Base-by-base conservation (phyloP, 306 rosid species). In the Corylus heterophylla region DNA sequence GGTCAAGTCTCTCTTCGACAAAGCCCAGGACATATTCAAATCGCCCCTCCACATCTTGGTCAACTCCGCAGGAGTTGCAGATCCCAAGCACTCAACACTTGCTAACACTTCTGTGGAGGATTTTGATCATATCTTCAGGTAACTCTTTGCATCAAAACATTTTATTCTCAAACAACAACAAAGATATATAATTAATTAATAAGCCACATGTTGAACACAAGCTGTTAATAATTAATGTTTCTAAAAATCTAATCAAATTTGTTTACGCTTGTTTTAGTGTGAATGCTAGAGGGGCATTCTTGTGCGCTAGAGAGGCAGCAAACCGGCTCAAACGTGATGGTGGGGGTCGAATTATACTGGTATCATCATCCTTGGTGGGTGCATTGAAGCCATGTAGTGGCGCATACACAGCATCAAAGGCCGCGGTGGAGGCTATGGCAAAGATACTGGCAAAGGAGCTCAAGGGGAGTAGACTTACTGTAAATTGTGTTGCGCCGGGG, bases 401-500 rank as follows among this genome's bases (percentile, higher is more conserved):
- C 0, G 81, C 85, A 0, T 88, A 88, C 69, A 8, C 82, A 8
- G 93, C 90, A 5, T 87, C 94, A 20, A 90, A 90, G 80, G 90
- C 94, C 5, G 90, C 91, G 1, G 91, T 90, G 50, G 94, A 90
- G 88, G 70, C 90, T 1, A 86, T 90, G 90, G 22, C 61, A 6
- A 88, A 81, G 81, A 81, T 80, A 3, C n/a, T 85, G 22, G 94
- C 94, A 2, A 90, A 90, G 85, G 94, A 90, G 75, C 79, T 90
- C 2, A 88, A 74, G 68, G 94, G 92, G 13, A 86, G 80, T 7
- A 64, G 79, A 12, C 83, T 88, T 2, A 86, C 94, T 6, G 91
- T 85, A 3, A 90, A 90, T 14, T 90, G 91, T 58, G 86, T 88
- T 27, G 91, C 94, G 11, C 94, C 94, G 0, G 94, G 90, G 20